Percentiles rank a stretch among this genome's conserved stretches.
Conservation (phyloP, 2,329 filamentous ascomycete genomes). For the Paecilomyces fulvus region DNA sequence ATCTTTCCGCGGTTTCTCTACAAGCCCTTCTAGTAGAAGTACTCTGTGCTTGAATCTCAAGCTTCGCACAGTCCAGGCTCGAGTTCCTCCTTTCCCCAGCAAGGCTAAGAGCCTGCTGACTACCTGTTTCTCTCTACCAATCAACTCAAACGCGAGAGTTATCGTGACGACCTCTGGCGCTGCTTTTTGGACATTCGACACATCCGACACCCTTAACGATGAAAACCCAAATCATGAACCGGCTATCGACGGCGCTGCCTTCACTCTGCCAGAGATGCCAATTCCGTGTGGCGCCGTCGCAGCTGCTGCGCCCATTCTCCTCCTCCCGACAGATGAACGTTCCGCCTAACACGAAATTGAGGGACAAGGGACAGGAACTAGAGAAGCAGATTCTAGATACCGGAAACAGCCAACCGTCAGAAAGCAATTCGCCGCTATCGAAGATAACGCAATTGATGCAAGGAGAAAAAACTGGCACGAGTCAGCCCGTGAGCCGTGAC, state of each 20-base stretch:
- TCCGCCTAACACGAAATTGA: slow-evolving; percentile 4
- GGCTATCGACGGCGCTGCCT: slow-evolving; percentile 23
- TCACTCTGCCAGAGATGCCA: slow-evolving; percentile 22
- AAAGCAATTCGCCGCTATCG: slow-evolving; percentile 17
- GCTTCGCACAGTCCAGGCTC: neutral
- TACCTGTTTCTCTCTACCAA: neutral
- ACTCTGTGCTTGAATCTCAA: neutral
- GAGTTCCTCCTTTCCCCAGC: neutral
- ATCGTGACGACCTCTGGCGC: neutral
- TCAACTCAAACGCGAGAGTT: neutral
- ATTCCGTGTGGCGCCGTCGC: slow-evolving; percentile 11
- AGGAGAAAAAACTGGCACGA: slow-evolving; percentile 13
- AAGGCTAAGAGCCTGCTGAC: neutral
- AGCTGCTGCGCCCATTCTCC: slow-evolving; percentile 25
- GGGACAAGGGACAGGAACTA: slow-evolving; percentile 14
- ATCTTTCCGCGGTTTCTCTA: neutral
- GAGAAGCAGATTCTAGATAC: slow-evolving; percentile 22
- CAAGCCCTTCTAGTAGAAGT: slow-evolving; percentile 1
- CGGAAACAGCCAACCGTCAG: slow-evolving; percentile 9
- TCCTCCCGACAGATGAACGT: slow-evolving; percentile 15
- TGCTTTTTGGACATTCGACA: neutral
- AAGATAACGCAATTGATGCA: slow-evolving; percentile 25
- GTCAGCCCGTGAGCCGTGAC: slow-evolving; percentile 15
- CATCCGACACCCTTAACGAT: slow-evolving; percentile 12
- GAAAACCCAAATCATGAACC: slow-evolving; percentile 24